A percentile compares a stretch with the other conserved stretches of the same genome.
These are phyloP conservation scores for Colletotrichum liaoningense DNA, from an alignment of 2,329 filamentous ascomycete genomes.

Conservation along the genomic window DNA sequence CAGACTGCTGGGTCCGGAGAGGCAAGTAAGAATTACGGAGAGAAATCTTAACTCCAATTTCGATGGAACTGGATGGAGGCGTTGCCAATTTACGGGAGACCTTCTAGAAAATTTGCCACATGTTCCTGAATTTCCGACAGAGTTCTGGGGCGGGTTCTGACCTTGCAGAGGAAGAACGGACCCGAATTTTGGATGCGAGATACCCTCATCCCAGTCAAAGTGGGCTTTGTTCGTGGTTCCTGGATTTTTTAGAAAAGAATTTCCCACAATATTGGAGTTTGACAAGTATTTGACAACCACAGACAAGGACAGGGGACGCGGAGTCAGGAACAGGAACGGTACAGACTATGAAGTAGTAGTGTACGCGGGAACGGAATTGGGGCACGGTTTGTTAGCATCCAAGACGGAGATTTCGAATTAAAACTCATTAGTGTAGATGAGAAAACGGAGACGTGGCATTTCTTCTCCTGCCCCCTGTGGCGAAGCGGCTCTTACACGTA, in stretches of 20 bases:
- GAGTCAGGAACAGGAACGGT: neutral
- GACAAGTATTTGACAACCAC: neutral
- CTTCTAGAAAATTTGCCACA: neutral
- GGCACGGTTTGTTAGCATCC: neutral
- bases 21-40: too few species aligned
- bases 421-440: neutral
- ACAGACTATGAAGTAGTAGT: too few species aligned
- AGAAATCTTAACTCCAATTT: neutral
- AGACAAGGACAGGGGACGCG: conserved; percentile 12
- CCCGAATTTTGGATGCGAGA: neutral
- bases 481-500: neutral
- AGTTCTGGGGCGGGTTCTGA: neutral
- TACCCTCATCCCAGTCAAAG: conserved; percentile 9
- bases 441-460: conserved; percentile 4
- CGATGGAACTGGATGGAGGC: conserved; percentile 13
- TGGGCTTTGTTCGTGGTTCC: neutral
- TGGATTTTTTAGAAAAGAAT: neutral
- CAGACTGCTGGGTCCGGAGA: neutral
- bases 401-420: conserved; percentile 1
- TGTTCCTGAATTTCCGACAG: neutral
- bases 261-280: neutral
- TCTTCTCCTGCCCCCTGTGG: neutral
- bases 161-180: neutral
- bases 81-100: too few species aligned
- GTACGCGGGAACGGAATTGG: neutral